Evolutionary conservation across 2,329 filamentous ascomycete species (phyloP).

Genomic region (Aspergillus unguis): DNA sequence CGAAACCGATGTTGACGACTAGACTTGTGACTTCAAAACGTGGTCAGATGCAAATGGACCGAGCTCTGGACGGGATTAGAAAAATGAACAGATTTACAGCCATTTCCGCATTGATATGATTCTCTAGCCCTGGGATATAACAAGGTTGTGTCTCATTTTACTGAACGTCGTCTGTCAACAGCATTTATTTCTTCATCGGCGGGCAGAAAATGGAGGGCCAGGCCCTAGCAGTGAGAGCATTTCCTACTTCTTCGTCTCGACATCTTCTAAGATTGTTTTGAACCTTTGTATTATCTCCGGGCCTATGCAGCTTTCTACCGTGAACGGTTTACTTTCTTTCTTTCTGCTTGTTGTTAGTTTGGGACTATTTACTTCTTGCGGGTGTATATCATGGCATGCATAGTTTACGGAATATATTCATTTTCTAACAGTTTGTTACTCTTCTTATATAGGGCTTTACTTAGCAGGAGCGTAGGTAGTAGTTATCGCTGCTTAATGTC

Average conservation of each 20-base stretch:
- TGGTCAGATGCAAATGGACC: background rate
- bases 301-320: background rate
- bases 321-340: background rate
- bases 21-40: conserved; percentile 13
- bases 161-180: too few species aligned
- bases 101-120: too few species aligned
- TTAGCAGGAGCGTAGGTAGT: too few species aligned
- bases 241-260: too few species aligned
- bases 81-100: too few species aligned
- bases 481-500: too few species aligned
- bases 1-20: conserved; percentile 77
- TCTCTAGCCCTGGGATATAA: too few species aligned
- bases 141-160: too few species aligned
- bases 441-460: background rate
- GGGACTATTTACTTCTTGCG: background rate
- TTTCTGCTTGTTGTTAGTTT: background rate
- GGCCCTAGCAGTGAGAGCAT: too few species aligned
- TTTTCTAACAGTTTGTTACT: background rate
- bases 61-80: too few species aligned
- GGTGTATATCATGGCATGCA: background rate
- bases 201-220: too few species aligned
- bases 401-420: background rate
- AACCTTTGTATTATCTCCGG: background rate
- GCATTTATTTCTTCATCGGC: too few species aligned
- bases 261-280: background rate